Evolutionary conservation across 257 asterid species (phyloP), one percentile per base, ranked within the genome.

Genomic region (Petunia axillaris): DNA sequence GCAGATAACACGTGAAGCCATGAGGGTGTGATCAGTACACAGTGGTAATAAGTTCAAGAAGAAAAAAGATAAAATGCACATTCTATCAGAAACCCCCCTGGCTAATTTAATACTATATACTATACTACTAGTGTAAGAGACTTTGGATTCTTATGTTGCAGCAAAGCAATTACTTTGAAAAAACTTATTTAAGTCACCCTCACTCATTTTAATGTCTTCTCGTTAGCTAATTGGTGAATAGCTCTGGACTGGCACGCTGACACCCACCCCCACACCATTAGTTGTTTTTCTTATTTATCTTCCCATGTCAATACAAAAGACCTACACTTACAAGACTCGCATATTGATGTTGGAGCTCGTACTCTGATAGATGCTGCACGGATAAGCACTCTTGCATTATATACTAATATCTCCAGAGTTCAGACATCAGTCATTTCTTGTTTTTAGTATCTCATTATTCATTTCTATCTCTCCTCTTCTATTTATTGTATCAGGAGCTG

Each of bases 1-100:
- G 87, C 85, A 87, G 90, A 89, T 59, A 87, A 85, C 98, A 92
- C 93, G 98, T 93, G 98, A 93, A 79, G 80, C 79, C 91, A 91
- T 87, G 91, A 87, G 86, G 86, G 76, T 25, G 10, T 79, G 77
- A 91, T 88, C 97, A 89, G 91, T 53, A 39, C 40, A 3, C 52
- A 15, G 63, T 35, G 35, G 36, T 40, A 76, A n/a, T 5, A n/a
- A 11, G 3, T 52, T 75, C 55, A 54, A 16, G 44, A 75, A 14
- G 39, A 62, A 75, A 41, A 41, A 68, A n/a, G 41, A 44, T 5
- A 8, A 53, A 15, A 76, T 39, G 40, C 66, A 82, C 88, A 86
- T 89, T 83, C 87, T 87, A 66, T 37, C 46, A 62, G 75, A 35
- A 36, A 78, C 37, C 6, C 90, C 90, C 86, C 81, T 85, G 84